Conservation (phyloP, 2,329 filamentous ascomycete genomes). For the Diaporthe humulicola region DNA sequence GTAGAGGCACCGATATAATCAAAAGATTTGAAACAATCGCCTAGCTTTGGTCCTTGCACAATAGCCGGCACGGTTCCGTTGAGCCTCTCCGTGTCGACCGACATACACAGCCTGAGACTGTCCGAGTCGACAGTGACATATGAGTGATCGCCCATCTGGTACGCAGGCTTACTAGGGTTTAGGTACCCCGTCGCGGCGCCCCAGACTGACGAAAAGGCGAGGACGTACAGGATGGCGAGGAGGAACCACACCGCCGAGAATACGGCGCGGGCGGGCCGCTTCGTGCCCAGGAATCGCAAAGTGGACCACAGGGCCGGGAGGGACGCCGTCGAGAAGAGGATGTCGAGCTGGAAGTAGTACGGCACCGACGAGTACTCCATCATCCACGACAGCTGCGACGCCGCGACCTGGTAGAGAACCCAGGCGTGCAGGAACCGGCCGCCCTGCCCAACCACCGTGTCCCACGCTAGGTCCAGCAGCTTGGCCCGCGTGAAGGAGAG, state of each 20-base stretch:
- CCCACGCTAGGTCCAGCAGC: slow-evolving; percentile 30
- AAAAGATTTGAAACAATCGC: neutral
- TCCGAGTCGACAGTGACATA: slow-evolving; percentile 16
- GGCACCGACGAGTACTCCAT: slow-evolving; percentile 31
- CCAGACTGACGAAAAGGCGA: slow-evolving; percentile 30
- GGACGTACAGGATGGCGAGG: slow-evolving; percentile 30
- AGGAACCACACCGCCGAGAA: slow-evolving; percentile 32
- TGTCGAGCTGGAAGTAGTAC: slow-evolving; percentile 25
- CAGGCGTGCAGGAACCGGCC: slow-evolving; percentile 23
- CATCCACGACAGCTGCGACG: slow-evolving; percentile 29
- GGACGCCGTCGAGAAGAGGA: slow-evolving; percentile 26
- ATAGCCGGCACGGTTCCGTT: slow-evolving; percentile 2
- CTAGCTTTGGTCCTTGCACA: neutral
- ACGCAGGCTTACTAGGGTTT: slow-evolving; percentile 23
- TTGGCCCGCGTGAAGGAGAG: slow-evolving; percentile 30
- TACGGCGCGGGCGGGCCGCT: slow-evolving; percentile 6
- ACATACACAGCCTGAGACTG: slow-evolving; percentile 7
- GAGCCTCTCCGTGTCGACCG: slow-evolving; percentile 1
- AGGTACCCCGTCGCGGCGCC: slow-evolving; percentile 28
- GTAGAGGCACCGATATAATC: neutral
- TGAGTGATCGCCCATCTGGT: slow-evolving; percentile 14
- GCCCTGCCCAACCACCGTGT: slow-evolving; percentile 26
- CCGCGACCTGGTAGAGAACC: slow-evolving; percentile 25
- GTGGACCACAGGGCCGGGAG: slow-evolving; percentile 26
- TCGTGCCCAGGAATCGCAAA: neutral